A percentile compares a stretch with the other conserved stretches of the same genome.
Evolutionary conservation across 116 monocot species (phyloP).

Genomic region (Cymodocea nodosa): DNA sequence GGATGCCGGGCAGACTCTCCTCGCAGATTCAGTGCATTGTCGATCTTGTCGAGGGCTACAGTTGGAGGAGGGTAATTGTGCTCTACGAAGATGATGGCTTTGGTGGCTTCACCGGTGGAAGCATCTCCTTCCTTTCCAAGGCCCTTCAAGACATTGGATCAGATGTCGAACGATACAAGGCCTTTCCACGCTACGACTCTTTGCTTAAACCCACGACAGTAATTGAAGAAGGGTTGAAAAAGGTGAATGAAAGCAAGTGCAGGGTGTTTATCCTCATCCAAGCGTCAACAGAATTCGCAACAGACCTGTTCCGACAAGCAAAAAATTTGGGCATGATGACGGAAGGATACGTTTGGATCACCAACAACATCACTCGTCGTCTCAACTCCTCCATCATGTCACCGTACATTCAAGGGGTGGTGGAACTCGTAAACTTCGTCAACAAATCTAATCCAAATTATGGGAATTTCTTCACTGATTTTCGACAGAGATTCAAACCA

Average conservation of each 20-base stretch:
- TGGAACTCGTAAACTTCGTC: constrained; percentile 7
- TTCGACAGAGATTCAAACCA: constrained; percentile 6
- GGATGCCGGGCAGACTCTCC: too few species aligned
- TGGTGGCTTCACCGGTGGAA: not conserved
- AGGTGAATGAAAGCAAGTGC: not conserved
- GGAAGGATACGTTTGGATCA: constrained; percentile 13
- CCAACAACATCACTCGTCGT: not conserved
- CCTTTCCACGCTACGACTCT: not conserved
- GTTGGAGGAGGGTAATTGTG: too few species aligned
- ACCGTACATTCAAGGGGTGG: constrained; percentile 10
- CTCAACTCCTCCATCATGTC: not conserved
- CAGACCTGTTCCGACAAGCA: constrained; percentile 10
- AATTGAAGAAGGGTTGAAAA: constrained; percentile 1
- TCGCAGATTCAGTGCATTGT: too few species aligned
- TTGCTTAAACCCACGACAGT: not conserved
- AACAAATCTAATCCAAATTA: not conserved
- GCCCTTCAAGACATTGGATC: constrained; percentile 7
- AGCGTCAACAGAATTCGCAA: not conserved
- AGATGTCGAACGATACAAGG: not conserved
- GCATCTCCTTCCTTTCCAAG: not conserved
- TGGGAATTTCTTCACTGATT: not conserved
- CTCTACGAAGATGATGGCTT: not conserved
- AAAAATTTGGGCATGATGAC: constrained; percentile 14
- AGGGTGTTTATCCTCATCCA: constrained; percentile 17
- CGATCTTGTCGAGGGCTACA: too few species aligned